phyloP scores from a whole-genome alignment of 2,329 filamentous ascomycete species.

The Podosphaera xanthii region DNA sequence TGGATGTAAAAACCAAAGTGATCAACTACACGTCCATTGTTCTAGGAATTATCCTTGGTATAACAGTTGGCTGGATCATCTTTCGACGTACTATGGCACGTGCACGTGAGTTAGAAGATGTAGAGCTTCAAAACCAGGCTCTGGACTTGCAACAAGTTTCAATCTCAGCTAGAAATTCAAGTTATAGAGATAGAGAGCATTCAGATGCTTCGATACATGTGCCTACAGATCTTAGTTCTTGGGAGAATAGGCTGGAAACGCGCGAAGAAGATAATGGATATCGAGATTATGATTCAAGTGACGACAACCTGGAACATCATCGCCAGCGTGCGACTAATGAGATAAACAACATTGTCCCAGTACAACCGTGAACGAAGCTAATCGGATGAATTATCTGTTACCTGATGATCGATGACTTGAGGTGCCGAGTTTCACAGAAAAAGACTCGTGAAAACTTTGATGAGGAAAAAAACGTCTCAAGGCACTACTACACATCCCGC shows the following conservation, averaged over 20 bases:
- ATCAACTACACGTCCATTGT: slow-evolving; percentile 69
- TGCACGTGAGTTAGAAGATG: slow-evolving; percentile 29
- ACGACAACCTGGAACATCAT: no score
- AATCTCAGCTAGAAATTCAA: slow-evolving; percentile 2
- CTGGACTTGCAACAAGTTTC: background rate
- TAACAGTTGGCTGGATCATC: slow-evolving; percentile 61
- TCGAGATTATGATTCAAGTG: no score
- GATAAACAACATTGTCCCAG: no score
- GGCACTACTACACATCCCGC: no score
- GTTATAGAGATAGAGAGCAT: slow-evolving; percentile 9
- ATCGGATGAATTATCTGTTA: no score
- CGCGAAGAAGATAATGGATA: slow-evolving; percentile 5
- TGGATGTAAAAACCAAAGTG: slow-evolving; percentile 55
- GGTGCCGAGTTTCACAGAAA: no score
- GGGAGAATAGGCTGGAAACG: slow-evolving; percentile 11
- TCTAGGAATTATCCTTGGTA: slow-evolving; percentile 46
- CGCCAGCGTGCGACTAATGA: no score
- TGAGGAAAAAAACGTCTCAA: no score
- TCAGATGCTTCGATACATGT: slow-evolving; percentile 8
- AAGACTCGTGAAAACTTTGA: no score
- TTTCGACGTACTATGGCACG: slow-evolving; percentile 49
- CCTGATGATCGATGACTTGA: no score
- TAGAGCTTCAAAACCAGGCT: slow-evolving; percentile 11
- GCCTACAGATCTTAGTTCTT: slow-evolving; percentile 10
- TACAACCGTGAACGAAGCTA: no score